Percentiles rank a stretch among this genome's conserved stretches.
Conservation (phyloP, 345 rosid species). For the Geranium brycei region DNA sequence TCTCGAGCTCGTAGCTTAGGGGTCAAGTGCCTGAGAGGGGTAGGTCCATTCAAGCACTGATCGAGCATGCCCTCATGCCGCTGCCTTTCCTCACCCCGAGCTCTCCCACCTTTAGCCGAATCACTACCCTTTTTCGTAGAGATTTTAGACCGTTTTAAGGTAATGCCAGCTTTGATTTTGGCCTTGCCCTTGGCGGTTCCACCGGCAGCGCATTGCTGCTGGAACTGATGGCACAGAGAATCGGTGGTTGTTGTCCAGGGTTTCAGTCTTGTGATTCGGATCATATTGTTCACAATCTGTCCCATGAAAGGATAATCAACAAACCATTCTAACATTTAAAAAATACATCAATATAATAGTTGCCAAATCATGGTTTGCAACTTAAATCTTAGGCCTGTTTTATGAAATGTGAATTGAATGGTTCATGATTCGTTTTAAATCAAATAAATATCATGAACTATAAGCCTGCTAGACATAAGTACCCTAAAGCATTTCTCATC, state of each 20-base stretch:
- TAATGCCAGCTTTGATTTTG: slow-evolving; percentile 32
- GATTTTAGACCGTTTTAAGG: slow-evolving; percentile 40
- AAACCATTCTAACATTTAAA: no score
- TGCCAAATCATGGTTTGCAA: no score
- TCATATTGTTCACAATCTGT: slow-evolving; percentile 12
- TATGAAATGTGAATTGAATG: no score
- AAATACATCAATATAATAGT: no score
- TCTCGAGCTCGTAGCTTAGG: slow-evolving; percentile 59
- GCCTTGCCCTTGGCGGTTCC: slow-evolving; percentile 61
- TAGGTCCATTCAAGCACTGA: slow-evolving; percentile 61
- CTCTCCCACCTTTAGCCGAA: slow-evolving; percentile 16
- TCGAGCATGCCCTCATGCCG: slow-evolving; percentile 29
- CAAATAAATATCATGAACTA: no score
- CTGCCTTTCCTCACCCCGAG: slow-evolving; percentile 29
- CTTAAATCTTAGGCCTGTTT: no score
- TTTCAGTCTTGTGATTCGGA: slow-evolving; percentile 21
- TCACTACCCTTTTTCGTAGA: slow-evolving; percentile 37
- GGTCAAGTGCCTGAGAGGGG: slow-evolving; percentile 53
- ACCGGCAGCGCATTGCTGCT: slow-evolving; percentile 42
- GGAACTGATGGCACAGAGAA: slow-evolving; percentile 16
- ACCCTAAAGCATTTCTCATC: no score
- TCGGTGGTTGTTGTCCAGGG: slow-evolving; percentile 10
- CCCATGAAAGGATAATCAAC: no score
- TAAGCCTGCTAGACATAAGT: no score
- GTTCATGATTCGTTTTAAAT: no score